Conservation (phyloP, 352 stramenopile species). For the Pythium sukuiense region DNA sequence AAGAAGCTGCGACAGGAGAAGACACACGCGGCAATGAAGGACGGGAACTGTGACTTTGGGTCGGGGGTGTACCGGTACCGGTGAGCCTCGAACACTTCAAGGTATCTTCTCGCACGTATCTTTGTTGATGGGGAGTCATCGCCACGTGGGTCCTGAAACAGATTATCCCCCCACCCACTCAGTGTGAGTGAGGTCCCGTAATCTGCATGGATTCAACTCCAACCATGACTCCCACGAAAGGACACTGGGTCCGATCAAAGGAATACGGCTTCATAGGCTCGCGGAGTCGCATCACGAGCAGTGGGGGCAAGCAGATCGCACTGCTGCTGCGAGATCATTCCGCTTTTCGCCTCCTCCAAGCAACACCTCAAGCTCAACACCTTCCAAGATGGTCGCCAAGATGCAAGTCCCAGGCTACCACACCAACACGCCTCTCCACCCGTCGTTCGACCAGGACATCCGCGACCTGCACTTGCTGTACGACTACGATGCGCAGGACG, state of each 20-base stretch:
- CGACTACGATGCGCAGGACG: slow-evolving; percentile 47
- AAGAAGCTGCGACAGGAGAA: not conserved
- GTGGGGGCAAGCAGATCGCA: too few species aligned
- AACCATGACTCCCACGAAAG: too few species aligned
- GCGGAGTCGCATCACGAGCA: too few species aligned
- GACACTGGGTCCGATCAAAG: too few species aligned
- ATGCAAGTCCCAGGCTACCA: slow-evolving; percentile 44
- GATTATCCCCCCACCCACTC: not conserved
- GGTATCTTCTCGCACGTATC: not conserved
- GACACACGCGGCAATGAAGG: too few species aligned
- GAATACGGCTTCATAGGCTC: too few species aligned
- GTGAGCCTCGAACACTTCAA: too few species aligned
- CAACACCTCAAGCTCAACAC: not conserved
- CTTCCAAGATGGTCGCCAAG: not conserved
- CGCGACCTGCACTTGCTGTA: slow-evolving; percentile 53
- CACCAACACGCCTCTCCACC: slow-evolving; percentile 53
- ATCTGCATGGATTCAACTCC: not conserved
- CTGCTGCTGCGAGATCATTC: not conserved
- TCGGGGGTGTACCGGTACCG: not conserved
- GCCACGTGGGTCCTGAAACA: not conserved
- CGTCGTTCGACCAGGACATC: slow-evolving; percentile 59
- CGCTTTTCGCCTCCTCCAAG: not conserved
- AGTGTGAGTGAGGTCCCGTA: not conserved
- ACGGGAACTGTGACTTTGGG: too few species aligned
- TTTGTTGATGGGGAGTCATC: not conserved